phyloP scores from a whole-genome alignment of 129 eudicot genomes.

The Lactuca sativa region DNA sequence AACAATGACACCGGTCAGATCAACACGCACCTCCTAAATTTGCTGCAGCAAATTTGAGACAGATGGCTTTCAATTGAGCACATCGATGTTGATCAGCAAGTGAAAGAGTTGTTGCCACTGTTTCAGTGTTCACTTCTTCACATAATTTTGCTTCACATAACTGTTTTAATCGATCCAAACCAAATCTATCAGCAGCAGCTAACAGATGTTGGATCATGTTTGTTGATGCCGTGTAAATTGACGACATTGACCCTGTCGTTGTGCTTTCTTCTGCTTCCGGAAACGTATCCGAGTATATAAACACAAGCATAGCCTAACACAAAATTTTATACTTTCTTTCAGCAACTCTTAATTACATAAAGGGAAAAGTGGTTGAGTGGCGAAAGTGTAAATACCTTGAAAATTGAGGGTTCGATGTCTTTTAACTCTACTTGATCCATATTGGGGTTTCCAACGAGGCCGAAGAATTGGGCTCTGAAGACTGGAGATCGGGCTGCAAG shows the following conservation, averaged over 20 bases:
- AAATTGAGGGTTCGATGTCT: conserved; percentile 85
- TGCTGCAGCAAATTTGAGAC: conserved; percentile 88
- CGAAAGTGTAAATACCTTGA: conserved; percentile 54
- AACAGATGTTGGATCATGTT: conserved; percentile 71
- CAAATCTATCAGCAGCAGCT: conserved; percentile 90
- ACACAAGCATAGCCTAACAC: conserved; percentile 76
- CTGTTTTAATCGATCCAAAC: conserved; percentile 67
- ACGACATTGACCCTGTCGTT: conserved; percentile 48
- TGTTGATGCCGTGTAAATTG: conserved; percentile 36
- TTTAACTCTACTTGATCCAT: conserved; percentile 54
- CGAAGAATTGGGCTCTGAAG: conserved; percentile 88
- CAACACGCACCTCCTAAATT: conserved; percentile 98
- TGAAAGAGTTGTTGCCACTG: conserved; percentile 87
- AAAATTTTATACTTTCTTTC: neutral
- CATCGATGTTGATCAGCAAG: conserved; percentile 90
- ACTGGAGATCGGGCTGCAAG: conserved; percentile 98
- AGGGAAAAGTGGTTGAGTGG: neutral
- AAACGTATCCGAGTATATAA: conserved; percentile 67
- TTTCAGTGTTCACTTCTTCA: conserved; percentile 67
- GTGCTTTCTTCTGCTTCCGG: conserved; percentile 55
- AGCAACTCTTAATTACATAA: too few relatives aligned
- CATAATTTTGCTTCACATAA: conserved; percentile 82
- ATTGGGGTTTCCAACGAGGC: conserved; percentile 75
- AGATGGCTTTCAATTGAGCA: conserved; percentile 70
- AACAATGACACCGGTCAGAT: conserved; percentile 68